phyloP scores from a whole-genome alignment of 106 monocot genomes.

The Cymbidium sinense region DNA sequence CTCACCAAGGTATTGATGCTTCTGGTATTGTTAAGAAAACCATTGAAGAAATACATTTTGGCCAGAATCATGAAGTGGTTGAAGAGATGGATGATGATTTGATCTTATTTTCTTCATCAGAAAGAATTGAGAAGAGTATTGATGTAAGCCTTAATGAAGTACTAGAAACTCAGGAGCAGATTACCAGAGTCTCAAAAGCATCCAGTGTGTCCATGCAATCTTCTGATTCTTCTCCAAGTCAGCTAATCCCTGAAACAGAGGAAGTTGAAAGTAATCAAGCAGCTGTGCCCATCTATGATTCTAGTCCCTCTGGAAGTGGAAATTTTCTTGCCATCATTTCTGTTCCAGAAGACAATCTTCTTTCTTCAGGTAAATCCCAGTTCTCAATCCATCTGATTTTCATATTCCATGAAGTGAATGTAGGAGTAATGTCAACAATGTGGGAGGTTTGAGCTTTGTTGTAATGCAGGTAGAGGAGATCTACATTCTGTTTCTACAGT shows the following conservation, averaged over 20 bases:
- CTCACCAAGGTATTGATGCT: background rate
- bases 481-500: constrained; percentile 16
- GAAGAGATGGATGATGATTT: background rate
- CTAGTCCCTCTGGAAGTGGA: constrained; percentile 28
- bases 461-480: constrained; percentile 18
- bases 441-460: background rate
- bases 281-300: constrained; percentile 29
- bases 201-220: background rate
- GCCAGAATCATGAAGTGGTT: background rate
- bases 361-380: constrained; percentile 8
- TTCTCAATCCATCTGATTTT: background rate
- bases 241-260: background rate
- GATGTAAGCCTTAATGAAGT: background rate
- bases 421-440: background rate
- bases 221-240: background rate
- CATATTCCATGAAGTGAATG: background rate
- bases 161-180: background rate
- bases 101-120: background rate
- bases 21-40: background rate
- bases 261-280: background rate
- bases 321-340: constrained; percentile 15
- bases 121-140: background rate
- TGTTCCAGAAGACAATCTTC: constrained; percentile 11
- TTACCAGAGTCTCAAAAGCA: background rate
- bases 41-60: background rate